These are phyloP conservation scores for Melaleuca alternifolia DNA, from an alignment of 345 rosid genomes.

Conservation along the genomic window DNA sequence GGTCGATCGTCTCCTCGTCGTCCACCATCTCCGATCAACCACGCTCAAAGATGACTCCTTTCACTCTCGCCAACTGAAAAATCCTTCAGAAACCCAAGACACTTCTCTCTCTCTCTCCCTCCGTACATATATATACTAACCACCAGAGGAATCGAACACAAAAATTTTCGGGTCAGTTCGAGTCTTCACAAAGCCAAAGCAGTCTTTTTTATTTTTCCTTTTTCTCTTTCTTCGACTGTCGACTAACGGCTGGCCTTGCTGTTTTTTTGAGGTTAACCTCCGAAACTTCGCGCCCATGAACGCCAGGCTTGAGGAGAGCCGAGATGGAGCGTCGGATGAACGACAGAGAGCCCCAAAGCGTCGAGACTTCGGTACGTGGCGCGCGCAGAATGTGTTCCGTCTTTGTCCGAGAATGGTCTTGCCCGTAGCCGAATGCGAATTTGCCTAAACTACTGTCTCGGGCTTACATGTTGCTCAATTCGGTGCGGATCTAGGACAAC, in stretches of 20 bases:
- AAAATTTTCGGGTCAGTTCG: neutral
- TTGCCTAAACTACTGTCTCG: neutral
- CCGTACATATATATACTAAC: neutral
- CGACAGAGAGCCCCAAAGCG: neutral
- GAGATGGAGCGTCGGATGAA: neutral
- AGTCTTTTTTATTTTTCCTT: neutral
- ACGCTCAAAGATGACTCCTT: neutral
- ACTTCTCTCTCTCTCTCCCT: neutral
- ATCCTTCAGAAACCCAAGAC: neutral
- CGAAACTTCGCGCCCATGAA: neutral
- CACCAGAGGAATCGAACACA: neutral
- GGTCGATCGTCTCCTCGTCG: constrained; percentile 1
- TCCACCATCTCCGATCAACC: neutral
- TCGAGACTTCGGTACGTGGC: neutral
- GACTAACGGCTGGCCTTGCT: neutral
- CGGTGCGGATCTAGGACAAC: neutral
- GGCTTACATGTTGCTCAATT: neutral
- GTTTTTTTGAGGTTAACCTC: neutral
- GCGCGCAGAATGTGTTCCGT: neutral
- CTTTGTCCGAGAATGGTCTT: neutral
- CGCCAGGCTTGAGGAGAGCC: neutral
- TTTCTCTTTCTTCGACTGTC: neutral
- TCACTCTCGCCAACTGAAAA: neutral
- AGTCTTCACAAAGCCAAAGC: neutral
- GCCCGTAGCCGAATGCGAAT: neutral